phyloP scores from a whole-genome alignment of 2,329 filamentous ascomycete genomes.

The Alternaria conjuncta region DNA sequence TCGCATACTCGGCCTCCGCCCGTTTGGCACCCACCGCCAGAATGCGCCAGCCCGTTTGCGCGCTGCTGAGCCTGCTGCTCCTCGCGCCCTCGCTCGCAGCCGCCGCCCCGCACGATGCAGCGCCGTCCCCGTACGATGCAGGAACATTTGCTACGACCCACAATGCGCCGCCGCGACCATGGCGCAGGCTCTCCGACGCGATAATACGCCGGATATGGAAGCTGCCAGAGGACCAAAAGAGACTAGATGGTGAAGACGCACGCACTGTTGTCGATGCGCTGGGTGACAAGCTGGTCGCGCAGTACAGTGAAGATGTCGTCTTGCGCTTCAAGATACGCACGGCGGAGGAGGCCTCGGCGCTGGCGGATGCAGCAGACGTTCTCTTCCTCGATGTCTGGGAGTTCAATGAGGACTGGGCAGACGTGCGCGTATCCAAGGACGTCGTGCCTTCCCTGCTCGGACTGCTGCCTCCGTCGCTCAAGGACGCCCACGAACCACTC shows the following conservation, averaged over 20 bases:
- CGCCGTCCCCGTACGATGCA: constrained; percentile 19
- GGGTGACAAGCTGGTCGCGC: constrained; percentile 43
- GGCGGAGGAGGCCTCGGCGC: constrained; percentile 69
- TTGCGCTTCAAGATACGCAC: constrained; percentile 83
- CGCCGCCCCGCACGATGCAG: constrained; percentile 42
- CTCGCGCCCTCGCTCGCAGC: constrained; percentile 32
- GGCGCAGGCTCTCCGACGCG: constrained; percentile 47
- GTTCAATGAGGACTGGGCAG: constrained; percentile 79
- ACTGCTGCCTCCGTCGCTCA: constrained; percentile 76
- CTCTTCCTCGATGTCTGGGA: constrained; percentile 93
- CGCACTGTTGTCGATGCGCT: constrained; percentile 8
- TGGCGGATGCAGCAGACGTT: constrained; percentile 74
- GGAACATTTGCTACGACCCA: constrained; percentile 14
- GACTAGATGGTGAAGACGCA: neutral
- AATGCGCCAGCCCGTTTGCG: constrained; percentile 40
- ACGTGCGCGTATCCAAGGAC: constrained; percentile 79
- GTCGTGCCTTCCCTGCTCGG: constrained; percentile 79
- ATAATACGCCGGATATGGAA: constrained; percentile 44
- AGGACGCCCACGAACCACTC: constrained; percentile 73
- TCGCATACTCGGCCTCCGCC: neutral
- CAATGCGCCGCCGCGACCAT: constrained; percentile 35
- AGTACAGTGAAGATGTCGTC: constrained; percentile 83
- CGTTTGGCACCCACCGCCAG: neutral
- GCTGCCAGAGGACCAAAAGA: constrained; percentile 27
- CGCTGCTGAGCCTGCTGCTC: constrained; percentile 40